phyloP scores from a whole-genome alignment of 495 filamentous ascomycete species.

The Neurospora sp. region DNA sequence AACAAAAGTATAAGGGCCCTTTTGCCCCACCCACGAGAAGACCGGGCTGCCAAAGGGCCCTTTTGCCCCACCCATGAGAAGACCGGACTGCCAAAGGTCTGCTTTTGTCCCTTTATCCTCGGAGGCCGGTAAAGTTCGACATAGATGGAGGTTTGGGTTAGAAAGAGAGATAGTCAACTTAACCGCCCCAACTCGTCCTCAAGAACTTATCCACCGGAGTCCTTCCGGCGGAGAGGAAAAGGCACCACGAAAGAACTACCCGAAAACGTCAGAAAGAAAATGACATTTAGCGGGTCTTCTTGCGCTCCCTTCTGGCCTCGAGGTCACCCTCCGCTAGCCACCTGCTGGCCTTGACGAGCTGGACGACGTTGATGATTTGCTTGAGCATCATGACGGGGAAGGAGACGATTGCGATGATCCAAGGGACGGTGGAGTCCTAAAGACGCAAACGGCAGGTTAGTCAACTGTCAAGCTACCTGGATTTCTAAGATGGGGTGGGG shows the following conservation, averaged over 20 bases:
- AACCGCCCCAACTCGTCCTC: not conserved
- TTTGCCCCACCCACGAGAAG: not conserved
- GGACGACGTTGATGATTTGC: slow-evolving; percentile 88
- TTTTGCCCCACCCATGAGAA: not conserved
- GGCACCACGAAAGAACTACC: not conserved
- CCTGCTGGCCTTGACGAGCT: slow-evolving; percentile 84
- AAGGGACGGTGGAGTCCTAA: slow-evolving; percentile 52
- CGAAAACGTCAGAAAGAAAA: not conserved
- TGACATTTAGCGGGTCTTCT: slow-evolving; percentile 14
- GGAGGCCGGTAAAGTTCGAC: not conserved
- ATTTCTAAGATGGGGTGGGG: not conserved
- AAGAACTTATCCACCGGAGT: not conserved
- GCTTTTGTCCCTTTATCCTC: not conserved
- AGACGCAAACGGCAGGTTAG: not conserved
- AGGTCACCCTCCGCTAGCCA: slow-evolving; percentile 89
- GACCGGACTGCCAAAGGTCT: not conserved
- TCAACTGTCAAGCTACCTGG: not conserved
- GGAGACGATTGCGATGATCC: slow-evolving; percentile 75
- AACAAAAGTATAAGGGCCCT: not conserved
- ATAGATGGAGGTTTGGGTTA: not conserved
- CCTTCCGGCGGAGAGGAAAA: not conserved
- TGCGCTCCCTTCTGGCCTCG: slow-evolving; percentile 39
- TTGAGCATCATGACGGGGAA: slow-evolving; percentile 83
- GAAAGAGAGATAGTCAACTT: not conserved
- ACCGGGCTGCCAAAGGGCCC: not conserved